phyloP scores from a whole-genome alignment of 2,329 filamentous ascomycete species.

The Scytalidium lignicola region DNA sequence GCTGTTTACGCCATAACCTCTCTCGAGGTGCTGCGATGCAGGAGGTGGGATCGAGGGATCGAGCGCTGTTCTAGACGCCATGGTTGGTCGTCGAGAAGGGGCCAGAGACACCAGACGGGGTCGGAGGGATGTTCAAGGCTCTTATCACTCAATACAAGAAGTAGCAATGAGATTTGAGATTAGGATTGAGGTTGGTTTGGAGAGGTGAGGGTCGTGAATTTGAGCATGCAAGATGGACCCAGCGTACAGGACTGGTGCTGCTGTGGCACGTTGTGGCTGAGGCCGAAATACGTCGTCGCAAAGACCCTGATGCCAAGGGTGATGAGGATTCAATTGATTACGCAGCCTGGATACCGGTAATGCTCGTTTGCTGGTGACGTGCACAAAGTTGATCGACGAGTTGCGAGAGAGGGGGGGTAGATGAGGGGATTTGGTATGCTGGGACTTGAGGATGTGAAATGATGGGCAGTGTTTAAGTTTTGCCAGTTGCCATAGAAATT shows the following conservation, averaged over 20 bases:
- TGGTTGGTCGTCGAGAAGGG: background rate
- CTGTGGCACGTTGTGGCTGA: background rate
- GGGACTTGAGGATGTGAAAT: no score
- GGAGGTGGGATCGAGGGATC: conserved; percentile 19
- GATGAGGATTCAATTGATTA: no score
- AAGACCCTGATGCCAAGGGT: background rate
- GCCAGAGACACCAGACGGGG: background rate
- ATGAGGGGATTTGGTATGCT: background rate
- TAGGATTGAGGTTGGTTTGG: background rate
- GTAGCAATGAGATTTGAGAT: no score
- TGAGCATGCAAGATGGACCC: no score
- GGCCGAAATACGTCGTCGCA: background rate
- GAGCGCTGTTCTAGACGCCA: background rate
- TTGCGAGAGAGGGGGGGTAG: conserved; percentile 1
- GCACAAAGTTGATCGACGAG: conserved; percentile 13
- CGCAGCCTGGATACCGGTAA: no score
- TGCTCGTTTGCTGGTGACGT: conserved; percentile 12
- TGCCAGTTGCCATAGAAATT: no score
- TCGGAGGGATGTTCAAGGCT: no score
- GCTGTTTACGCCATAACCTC: conserved; percentile 22
- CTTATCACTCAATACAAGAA: no score
- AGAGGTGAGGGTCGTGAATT: background rate
- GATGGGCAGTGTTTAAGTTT: no score
- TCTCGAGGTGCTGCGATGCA: conserved; percentile 21
- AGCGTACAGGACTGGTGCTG: background rate